Conservation (phyloP, 495 filamentous ascomycete genomes). For the Ascobolus immersus region DNA sequence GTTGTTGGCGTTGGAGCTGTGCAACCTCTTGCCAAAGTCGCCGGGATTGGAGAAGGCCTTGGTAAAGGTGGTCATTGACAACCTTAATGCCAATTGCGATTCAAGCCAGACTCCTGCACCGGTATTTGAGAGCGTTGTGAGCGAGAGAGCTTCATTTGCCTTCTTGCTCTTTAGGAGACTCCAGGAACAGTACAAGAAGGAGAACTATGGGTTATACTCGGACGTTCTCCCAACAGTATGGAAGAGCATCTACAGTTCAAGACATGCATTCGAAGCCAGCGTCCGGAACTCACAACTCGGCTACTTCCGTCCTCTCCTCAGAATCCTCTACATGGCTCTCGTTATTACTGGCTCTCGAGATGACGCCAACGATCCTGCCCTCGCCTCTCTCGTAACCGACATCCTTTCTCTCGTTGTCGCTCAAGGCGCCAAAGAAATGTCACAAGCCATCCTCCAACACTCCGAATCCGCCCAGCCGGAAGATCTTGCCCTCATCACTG, state of each 20-base stretch:
- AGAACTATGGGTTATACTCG: constrained; percentile 4
- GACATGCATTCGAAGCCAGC: constrained; percentile 10
- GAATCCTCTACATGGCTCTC: constrained; percentile 59
- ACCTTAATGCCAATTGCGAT: constrained; percentile 13
- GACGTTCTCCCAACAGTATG: constrained; percentile 11
- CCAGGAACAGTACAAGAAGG: constrained; percentile 7
- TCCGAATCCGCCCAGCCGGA: constrained; percentile 22
- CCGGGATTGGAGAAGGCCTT: constrained; percentile 18
- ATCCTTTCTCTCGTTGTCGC: constrained; percentile 47
- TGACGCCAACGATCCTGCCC: constrained; percentile 7
- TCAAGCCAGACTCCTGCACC: constrained; percentile 9
- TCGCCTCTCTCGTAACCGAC: constrained; percentile 22
- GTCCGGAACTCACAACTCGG: constrained; percentile 28
- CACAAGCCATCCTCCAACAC: constrained; percentile 20
- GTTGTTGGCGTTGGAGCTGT: constrained; percentile 62
- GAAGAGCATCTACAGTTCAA: constrained; percentile 10
- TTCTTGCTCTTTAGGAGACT: constrained; percentile 14
- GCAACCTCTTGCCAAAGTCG: constrained; percentile 30
- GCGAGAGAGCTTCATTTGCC: constrained; percentile 15
- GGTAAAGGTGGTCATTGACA: constrained; percentile 13
- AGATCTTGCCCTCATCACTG: constrained; percentile 75
- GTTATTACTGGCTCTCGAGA: constrained; percentile 6
- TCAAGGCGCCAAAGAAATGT: constrained; percentile 53
- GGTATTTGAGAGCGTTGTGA: constrained; percentile 12
- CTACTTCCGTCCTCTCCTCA: constrained; percentile 62